Base-by-base conservation (phyloP, 768 basidiomycete genomes). In the Phlebiopsis flavidoalba region DNA sequence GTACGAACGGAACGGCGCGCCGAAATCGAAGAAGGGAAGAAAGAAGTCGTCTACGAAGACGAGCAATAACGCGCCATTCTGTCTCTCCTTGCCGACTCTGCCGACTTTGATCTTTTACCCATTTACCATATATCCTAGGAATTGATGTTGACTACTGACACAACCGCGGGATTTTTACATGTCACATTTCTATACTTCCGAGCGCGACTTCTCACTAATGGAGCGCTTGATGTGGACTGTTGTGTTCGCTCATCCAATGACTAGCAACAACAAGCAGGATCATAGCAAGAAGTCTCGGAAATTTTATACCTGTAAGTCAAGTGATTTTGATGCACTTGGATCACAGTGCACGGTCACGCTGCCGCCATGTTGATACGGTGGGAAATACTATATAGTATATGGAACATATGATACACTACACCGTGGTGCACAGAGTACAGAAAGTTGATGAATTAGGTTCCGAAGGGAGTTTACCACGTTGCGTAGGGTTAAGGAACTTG, bases 401-500 rank as follows among this genome's bases (percentile, higher is more conserved):
- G 17, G 17, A 17, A 17, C 40, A 17, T 12, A 43, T 43, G 40
- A 43, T 43, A 43, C 40, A 43, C 3, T 12, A 17, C 12, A 43
- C 17, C 17, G 40, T 43, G 40, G 40, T 17, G 40, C 17, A 17
- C 40, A 17, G 12, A 12, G 40, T 43, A 43, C 40, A 17, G 10
- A 17, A 12, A n/a, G n/a, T n/a, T 17, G 40, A 43, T 43, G 11
- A 3, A 43, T 43, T 12, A 43, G 40, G 40, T 12, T 43, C 40
- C 40, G 40, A 17, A 12, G 40, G 8, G n/a, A 22, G n/a, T 36
- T 61, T 49, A 89, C 88, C 88, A 90, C 67, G 78, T 84, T 19
- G 83, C 77, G 68, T 91, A 91, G n/a, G n/a, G 5, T 88, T 83
- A 65, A 91, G 75, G 75, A 89, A 91, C 69, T 91, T 91, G 62